Evolutionary conservation across 148 eudicot species (phyloP), one percentile per base, ranked within the genome.

Genomic region (Oxyria digyna): DNA sequence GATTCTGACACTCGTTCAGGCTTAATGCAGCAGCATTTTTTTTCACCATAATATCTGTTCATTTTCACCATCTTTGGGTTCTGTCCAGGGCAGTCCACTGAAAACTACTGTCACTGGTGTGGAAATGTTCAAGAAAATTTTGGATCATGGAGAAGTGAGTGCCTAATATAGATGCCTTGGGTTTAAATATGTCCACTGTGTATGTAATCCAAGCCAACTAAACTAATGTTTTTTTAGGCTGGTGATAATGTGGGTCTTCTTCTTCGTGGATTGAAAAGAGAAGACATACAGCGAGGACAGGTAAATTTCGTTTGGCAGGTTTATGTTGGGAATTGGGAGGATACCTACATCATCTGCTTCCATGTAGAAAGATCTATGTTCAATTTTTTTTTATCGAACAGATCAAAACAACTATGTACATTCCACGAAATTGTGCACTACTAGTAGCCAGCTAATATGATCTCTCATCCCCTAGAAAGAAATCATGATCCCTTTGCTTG

Each of bases 241-340:
- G 97, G 97, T 31, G 97, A 94, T 76, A 94, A 91, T 75, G 99
- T 94, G 42, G 99, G 99, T 74, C 96, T 94, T 69, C 96, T 94
- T 77, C 65, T 94, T 38, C 99, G 96, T 80, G 99, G 97, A 38
- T 73, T 91, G 67, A 94, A 91, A 73, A 79, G 93, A 63, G 96
- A 91, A 67, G 97, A 94, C 74, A 73, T 91, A 8, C 82, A 85
- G 59, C 74, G 98, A 78, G 98, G 97, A 70, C 87, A 83, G 95
- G 99, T 94, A 67, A 71, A 78, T 81, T 0, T 7, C 68, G 26
- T 26, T 43, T 68, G 3, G 21, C 41, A 8, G 26, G 14, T 20
- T 41, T 18, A 8, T 37, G 18, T 59, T 15, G 18, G 65, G 65
- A 59, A 9, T 59, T 15, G 18, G 65, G 65, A 59, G 3, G 12